Conservation (phyloP, 2,329 filamentous ascomycete species). For the Colletotrichum gloeosporioides region DNA sequence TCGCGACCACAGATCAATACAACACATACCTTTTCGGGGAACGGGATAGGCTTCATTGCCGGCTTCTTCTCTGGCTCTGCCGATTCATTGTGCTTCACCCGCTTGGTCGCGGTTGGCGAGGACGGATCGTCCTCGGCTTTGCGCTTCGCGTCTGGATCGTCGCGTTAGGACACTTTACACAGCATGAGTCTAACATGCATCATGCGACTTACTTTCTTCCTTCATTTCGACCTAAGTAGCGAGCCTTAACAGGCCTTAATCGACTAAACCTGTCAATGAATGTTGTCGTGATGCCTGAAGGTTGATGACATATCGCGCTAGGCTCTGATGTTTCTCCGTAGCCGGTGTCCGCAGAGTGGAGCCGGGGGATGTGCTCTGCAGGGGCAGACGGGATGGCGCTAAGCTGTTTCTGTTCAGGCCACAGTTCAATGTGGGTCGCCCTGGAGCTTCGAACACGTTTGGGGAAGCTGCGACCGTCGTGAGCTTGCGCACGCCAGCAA, state of each 20-base stretch:
- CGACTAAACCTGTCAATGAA: background rate
- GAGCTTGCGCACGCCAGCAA: background rate
- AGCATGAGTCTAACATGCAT: accelerated
- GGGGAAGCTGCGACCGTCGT: slow-evolving; percentile 17
- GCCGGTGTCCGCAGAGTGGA: slow-evolving; percentile 7
- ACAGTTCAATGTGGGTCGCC: slow-evolving; percentile 35
- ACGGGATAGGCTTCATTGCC: slow-evolving; percentile 73
- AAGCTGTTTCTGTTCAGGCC: slow-evolving; percentile 37
- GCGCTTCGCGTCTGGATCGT: slow-evolving; percentile 60
- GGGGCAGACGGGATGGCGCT: slow-evolving; percentile 34
- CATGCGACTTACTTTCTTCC: slow-evolving; percentile 41
- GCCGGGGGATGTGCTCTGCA: slow-evolving; percentile 22
- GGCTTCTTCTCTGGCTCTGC: slow-evolving; percentile 56
- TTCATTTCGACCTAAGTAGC: slow-evolving; percentile 31
- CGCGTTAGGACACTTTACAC: background rate
- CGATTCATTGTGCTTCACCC: slow-evolving; percentile 59
- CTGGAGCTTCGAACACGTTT: slow-evolving; percentile 23
- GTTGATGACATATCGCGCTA: slow-evolving; percentile 21
- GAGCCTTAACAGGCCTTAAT: slow-evolving; percentile 11
- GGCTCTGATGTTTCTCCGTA: slow-evolving; percentile 18
- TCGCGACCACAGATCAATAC: background rate
- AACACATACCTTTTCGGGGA: slow-evolving; percentile 78
- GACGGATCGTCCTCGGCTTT: slow-evolving; percentile 73
- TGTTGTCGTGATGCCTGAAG: slow-evolving; percentile 6
- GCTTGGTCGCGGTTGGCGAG: slow-evolving; percentile 68